Base-by-base conservation (phyloP, 1,284 basidiomycete species). In the Ustilago nuda region DNA sequence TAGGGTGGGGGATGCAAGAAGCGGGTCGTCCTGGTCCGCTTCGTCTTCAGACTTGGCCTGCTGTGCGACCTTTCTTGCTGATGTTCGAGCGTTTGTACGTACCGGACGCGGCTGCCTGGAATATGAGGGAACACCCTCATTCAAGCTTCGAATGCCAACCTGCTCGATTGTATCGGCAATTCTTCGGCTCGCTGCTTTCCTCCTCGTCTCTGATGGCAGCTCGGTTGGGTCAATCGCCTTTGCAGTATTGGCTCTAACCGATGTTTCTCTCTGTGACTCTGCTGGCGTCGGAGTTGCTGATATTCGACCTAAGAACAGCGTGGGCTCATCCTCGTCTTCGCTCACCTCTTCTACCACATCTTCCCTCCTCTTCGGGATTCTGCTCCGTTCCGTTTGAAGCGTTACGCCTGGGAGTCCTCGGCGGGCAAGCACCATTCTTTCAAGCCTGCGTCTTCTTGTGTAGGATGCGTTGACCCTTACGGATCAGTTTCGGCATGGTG, bases 401-500 rank as follows among this genome's bases (percentile, higher is more conserved):
- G 23, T 43, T 37, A 8, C 32, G 37, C 27, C 36, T 19, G 13
- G 7, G 55, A 11, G 50, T 48, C 0, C 48, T 17, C 19, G 59
- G 48, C 3, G n/a, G 17, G 19, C 37, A 13, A 4, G 45, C 39
- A 5, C 52, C 69, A n/a, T 66, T 57, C 46, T 58, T 58, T 45
- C 73, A 55, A 41, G 61, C 65, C 41, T 64, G 66, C 0, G 53
- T 58, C 32, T 62, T 61, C 37, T 72, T 52, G 35, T 76, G 74
- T 8, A 76, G 62, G 46, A 76, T 76, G 12, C 70, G 61, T 52
- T 72, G 74, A 37, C 70, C 70, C 57, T 76, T 76, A 13, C 74
- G 74, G 56, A 76, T 72, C 53, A 76, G 50, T 39, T 72, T 76
- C 3, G 74, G 66, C 74, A 76, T 76, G n/a, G n/a, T n/a, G n/a